Conservation (phyloP, 1,139 yeast species). For the Saccharomyces hybrid region DNA sequence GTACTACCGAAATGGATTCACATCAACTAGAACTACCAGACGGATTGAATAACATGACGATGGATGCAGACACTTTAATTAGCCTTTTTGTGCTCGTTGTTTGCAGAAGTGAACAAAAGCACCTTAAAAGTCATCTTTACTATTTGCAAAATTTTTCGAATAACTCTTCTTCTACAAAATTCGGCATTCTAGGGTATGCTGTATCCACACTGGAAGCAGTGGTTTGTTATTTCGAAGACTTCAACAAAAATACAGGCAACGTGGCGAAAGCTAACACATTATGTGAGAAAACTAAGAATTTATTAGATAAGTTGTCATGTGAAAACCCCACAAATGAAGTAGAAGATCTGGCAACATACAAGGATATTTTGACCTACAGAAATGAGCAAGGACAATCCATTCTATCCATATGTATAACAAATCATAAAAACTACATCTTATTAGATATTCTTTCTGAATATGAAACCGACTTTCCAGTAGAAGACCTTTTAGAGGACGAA, state of each 20-base stretch:
- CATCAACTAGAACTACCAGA: neutral
- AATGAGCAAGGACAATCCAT: conserved; percentile 63
- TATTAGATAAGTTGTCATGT: conserved; percentile 13
- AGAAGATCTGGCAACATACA: conserved; percentile 5
- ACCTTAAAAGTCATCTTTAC: conserved; percentile 56
- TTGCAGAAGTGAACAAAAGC: conserved; percentile 51
- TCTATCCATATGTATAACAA: conserved; percentile 45
- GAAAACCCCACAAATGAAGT: conserved; percentile 33
- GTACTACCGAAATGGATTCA: conserved; percentile 9
- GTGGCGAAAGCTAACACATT: conserved; percentile 6
- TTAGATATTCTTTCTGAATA: conserved; percentile 39
- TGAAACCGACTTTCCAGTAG: conserved; percentile 49
- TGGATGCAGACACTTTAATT: conserved; percentile 80
- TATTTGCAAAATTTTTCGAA: conserved; percentile 59
- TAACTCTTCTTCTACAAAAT: conserved; percentile 37
- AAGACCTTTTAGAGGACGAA: conserved; percentile 59
- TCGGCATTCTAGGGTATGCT: conserved; percentile 54
- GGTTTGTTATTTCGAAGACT: conserved; percentile 41
- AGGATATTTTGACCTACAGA: conserved; percentile 36
- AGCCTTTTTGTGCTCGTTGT: conserved; percentile 68
- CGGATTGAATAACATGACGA: conserved; percentile 16
- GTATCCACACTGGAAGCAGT: conserved; percentile 83
- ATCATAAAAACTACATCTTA: conserved; percentile 41
- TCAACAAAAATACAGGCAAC: conserved; percentile 6
- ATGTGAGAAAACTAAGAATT: conserved; percentile 4